Conservation (phyloP, 768 basidiomycete species). For the Daedaleopsis sinensis region DNA sequence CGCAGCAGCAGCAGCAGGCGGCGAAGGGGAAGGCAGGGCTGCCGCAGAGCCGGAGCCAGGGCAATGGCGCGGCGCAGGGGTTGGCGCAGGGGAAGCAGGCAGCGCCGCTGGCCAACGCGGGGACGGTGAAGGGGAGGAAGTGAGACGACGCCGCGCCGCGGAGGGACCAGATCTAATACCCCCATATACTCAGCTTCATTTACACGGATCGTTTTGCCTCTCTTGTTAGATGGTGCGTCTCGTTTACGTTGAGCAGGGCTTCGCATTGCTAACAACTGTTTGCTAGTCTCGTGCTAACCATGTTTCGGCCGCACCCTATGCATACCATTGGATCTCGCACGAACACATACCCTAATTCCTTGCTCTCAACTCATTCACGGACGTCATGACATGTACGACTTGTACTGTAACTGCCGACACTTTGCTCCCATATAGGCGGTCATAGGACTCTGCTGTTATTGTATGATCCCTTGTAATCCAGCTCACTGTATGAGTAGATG, state of each 20-base stretch:
- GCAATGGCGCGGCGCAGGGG: background rate
- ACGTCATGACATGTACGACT: conserved; percentile 1
- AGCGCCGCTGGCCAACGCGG: background rate
- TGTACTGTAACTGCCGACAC: background rate
- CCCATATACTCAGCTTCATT: background rate
- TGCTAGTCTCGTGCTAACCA: background rate
- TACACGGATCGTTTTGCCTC: background rate
- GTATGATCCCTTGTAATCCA: background rate
- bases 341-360: conserved; percentile 12
- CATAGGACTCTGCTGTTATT: conserved; percentile 6
- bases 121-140: background rate
- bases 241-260: no score
- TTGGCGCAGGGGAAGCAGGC: conserved; percentile 1
- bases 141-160: conserved; percentile 10
- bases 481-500: background rate
- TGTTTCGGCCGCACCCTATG: background rate
- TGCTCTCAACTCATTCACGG: background rate
- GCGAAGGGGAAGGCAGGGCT: conserved; percentile 6
- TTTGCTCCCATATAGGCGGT: background rate
- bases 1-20: background rate
- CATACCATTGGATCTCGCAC: background rate
- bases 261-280: background rate
- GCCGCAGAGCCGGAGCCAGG: background rate
- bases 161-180: background rate
- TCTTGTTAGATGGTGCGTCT: background rate